Conservation (phyloP, 1,284 basidiomycete genomes). For the Rhodotorula sp. region DNA sequence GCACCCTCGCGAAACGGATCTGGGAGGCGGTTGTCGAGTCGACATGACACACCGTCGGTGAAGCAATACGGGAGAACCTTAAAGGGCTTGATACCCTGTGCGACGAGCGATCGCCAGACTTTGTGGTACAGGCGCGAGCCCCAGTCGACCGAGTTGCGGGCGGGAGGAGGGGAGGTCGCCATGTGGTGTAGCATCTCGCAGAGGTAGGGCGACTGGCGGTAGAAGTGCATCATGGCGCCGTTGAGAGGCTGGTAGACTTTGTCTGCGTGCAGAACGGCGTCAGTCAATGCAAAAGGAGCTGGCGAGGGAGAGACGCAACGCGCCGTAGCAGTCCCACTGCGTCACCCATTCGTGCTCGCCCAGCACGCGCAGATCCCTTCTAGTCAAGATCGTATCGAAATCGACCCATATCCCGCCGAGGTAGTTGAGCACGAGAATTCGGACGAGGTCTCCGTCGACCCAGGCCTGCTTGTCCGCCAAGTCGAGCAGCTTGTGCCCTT, state of each 20-base stretch:
- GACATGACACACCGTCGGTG: constrained; percentile 79
- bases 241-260: constrained; percentile 84
- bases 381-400: constrained; percentile 85
- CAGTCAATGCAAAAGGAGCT: neutral
- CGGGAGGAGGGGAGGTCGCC: constrained; percentile 65
- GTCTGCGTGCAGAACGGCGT: constrained; percentile 55
- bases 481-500: constrained; percentile 60
- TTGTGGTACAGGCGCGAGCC: constrained; percentile 83
- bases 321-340: constrained; percentile 95
- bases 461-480: constrained; percentile 71
- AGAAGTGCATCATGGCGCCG: constrained; percentile 89
- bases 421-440: constrained; percentile 81
- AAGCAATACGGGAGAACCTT: constrained; percentile 90
- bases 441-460: constrained; percentile 87
- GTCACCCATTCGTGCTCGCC: constrained; percentile 84
- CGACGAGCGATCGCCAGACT: constrained; percentile 76
- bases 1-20: constrained; percentile 67
- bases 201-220: constrained; percentile 80
- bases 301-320: constrained; percentile 45
- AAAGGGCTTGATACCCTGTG: constrained; percentile 72
- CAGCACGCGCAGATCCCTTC: constrained; percentile 71
- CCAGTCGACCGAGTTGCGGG: constrained; percentile 81
- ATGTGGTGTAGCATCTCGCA: constrained; percentile 93
- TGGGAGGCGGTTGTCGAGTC: constrained; percentile 84
- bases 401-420: constrained; percentile 91